Percentiles rank a stretch among this genome's conserved stretches.
Evolutionary conservation across 257 asterid species (phyloP).

Genomic region (Perilla frutescens): DNA sequence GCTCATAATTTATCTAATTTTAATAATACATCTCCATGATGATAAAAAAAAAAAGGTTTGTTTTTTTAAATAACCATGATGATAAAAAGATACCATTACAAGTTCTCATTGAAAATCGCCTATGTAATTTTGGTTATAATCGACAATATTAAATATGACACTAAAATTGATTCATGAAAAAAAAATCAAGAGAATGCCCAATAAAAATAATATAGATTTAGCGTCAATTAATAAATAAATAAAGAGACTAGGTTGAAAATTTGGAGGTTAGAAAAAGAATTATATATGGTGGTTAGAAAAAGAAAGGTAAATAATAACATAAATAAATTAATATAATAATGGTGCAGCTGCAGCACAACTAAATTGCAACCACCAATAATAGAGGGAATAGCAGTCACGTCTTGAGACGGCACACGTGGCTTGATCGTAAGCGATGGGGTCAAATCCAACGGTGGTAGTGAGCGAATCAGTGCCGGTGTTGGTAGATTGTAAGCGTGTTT

Average conservation of each 20-base stretch:
- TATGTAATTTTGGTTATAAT: no score
- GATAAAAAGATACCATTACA: no score
- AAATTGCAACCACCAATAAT: constrained; percentile 42
- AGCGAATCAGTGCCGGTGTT: constrained; percentile 10
- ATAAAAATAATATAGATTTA: no score
- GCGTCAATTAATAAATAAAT: no score
- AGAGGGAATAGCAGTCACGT: constrained; percentile 52
- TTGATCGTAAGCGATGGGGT: constrained; percentile 9
- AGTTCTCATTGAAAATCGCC: no score
- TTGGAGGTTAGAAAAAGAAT: background rate
- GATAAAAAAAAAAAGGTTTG: no score
- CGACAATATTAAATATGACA: no score
- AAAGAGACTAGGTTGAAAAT: background rate
- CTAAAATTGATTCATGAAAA: no score
- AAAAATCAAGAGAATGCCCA: no score
- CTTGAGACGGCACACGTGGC: constrained; percentile 25
- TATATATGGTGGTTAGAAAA: background rate
- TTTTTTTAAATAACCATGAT: no score
- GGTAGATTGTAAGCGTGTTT: background rate
- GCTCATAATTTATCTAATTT: no score
- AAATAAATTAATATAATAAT: background rate
- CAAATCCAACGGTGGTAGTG: constrained; percentile 33
- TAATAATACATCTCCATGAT: no score
- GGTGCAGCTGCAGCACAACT: constrained; percentile 14
- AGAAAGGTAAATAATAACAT: background rate